Evolutionary conservation across 2,329 filamentous ascomycete genomes (phyloP).

Genomic region (Nemania serpens): DNA sequence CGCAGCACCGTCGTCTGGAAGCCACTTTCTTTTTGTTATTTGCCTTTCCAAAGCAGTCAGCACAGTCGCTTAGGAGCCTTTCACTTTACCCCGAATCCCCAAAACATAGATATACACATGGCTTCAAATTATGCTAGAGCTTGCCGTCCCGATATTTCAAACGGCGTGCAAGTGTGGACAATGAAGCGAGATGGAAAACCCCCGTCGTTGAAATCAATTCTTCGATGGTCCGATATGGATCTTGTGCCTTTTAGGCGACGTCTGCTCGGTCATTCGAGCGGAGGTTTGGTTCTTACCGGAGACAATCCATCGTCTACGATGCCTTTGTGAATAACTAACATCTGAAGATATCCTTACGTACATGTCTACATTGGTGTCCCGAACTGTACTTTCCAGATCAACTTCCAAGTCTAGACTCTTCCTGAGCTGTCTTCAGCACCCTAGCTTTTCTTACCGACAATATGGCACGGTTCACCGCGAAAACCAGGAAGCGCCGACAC

Average conservation of each 20-base stretch:
- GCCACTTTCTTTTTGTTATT: not conserved
- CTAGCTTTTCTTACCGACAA: not conserved
- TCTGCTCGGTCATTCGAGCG: slow-evolving; percentile 30
- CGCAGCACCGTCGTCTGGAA: no score
- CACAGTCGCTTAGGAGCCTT: not conserved
- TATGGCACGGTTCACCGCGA: not conserved
- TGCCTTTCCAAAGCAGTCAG: not conserved
- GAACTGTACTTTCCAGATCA: not conserved
- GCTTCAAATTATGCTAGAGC: slow-evolving; percentile 71
- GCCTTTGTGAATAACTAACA: not conserved
- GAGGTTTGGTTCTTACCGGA: slow-evolving; percentile 40
- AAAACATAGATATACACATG: slow-evolving; percentile 8
- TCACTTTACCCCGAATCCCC: no score
- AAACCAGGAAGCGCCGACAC: not conserved
- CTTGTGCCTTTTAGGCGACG: slow-evolving; percentile 23
- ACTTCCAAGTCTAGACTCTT: not conserved
- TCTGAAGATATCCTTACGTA: not conserved
- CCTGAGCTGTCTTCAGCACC: not conserved
- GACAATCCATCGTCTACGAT: slow-evolving; percentile 29
- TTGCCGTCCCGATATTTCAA: slow-evolving; percentile 58
- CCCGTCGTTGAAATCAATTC: slow-evolving; percentile 28
- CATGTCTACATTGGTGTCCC: not conserved
- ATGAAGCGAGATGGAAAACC: slow-evolving; percentile 65
- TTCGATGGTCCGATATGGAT: slow-evolving; percentile 32
- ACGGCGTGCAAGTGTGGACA: slow-evolving; percentile 71